Evolutionary conservation across 768 basidiomycete species (phyloP).

Genomic region (Trametes villosa): DNA sequence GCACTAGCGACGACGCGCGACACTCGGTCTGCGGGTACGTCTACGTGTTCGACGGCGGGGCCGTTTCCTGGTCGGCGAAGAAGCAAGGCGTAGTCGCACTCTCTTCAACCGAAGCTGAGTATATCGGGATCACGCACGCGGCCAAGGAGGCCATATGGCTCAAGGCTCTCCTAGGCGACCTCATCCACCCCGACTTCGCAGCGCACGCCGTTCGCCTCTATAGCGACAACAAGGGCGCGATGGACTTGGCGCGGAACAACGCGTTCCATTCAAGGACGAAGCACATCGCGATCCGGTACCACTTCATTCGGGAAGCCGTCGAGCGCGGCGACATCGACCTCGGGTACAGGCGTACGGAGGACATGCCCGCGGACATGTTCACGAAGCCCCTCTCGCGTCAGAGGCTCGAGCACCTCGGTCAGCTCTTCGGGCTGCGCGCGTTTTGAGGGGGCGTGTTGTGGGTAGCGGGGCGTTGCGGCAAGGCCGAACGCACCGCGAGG

Average conservation of each 20-base stretch:
- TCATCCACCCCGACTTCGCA: neutral
- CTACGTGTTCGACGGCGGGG: conserved; percentile 38
- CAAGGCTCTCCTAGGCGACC: neutral
- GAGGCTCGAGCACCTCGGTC: conserved; percentile 25
- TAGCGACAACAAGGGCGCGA: conserved; percentile 13
- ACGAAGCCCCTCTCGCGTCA: conserved; percentile 1
- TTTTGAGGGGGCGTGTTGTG: too few relatives aligned
- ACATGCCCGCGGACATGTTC: too few relatives aligned
- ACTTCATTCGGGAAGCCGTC: conserved; percentile 28
- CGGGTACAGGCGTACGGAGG: neutral
- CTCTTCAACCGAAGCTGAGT: too few relatives aligned
- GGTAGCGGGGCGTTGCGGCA: too few relatives aligned
- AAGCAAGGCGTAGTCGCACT: conserved; percentile 42
- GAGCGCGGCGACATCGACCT: conserved; percentile 7
- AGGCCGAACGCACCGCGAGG: too few relatives aligned
- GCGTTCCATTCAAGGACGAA: too few relatives aligned
- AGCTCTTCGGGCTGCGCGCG: conserved; percentile 2
- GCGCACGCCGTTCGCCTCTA: neutral
- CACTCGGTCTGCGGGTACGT: conserved; percentile 36
- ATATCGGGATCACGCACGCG: too few relatives aligned
- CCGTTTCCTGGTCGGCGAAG: conserved; percentile 45
- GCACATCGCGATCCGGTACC: too few relatives aligned
- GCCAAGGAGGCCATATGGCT: conserved; percentile 50
- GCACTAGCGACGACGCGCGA: conserved; percentile 3
- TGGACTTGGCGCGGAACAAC: conserved; percentile 13